Evolutionary conservation across 257 asterid species (phyloP).

Genomic region (Euphrasia confusa): DNA sequence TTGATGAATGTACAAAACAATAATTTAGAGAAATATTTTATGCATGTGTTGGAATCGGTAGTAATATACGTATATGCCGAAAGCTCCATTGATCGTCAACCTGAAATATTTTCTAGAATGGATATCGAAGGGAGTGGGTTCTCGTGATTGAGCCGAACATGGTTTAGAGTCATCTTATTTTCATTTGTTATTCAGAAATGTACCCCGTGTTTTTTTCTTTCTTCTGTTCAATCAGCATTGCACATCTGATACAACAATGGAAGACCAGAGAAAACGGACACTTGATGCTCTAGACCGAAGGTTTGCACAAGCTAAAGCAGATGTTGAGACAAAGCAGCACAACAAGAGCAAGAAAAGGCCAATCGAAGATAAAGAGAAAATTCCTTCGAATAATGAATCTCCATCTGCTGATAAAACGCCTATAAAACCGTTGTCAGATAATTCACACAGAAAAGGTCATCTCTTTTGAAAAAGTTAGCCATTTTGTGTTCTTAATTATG

Average conservation of each 20-base stretch:
- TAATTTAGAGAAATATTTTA: too few species aligned
- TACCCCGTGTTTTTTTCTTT: too few species aligned
- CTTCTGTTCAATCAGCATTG: too few species aligned
- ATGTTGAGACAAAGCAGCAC: conserved; percentile 39
- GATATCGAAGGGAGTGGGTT: too few species aligned
- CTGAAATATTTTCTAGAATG: too few species aligned
- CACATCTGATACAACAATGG: conserved; percentile 25
- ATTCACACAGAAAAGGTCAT: conserved; percentile 53
- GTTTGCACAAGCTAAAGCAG: conserved; percentile 71
- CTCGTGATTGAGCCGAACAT: too few species aligned
- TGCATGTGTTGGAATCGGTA: too few species aligned
- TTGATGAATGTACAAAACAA: too few species aligned
- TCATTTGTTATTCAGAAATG: too few species aligned
- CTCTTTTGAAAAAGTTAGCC: background rate
- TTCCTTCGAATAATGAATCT: conserved; percentile 17
- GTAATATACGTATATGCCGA: too few species aligned
- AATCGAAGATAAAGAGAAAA: conserved; percentile 23
- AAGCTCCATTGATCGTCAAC: too few species aligned
- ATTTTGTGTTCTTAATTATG: background rate
- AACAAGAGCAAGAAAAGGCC: conserved; percentile 48
- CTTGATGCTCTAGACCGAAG: conserved; percentile 74
- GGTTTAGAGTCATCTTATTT: too few species aligned
- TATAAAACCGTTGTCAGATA: conserved; percentile 22
- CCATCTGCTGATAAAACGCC: conserved; percentile 24
- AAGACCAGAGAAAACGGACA: conserved; percentile 61